Evolutionary conservation across 148 eudicot genomes (phyloP), one percentile per base, ranked within the genome.

Genomic region (Suaeda aralocaspica): DNA sequence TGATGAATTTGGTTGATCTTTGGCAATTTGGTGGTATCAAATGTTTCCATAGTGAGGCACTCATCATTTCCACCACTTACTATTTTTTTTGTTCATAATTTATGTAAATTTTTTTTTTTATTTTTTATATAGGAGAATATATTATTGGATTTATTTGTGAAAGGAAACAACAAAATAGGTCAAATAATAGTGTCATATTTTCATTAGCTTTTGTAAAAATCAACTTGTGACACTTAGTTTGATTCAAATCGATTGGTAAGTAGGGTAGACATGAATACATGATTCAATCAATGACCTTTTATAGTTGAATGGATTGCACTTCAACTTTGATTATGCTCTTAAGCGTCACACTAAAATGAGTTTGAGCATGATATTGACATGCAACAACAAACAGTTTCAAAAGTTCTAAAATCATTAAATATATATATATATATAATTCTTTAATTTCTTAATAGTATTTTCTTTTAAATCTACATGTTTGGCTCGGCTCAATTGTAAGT

Each of bases 1-100:
- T 73, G 56, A 75, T 75, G 62, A 61, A 14, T 46, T 59, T 9
- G 26, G 72, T 50, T 60, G 39, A 74, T 60, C 4, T 59, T 49
- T 1, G 28, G 22, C 60, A 48, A 59, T 36, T 74, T 67, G 66
- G 53, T 68, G 50, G 42, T 49, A 65, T 68, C 72, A 68, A 67
- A 53, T 64, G 62, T 59, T 57, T 61, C 65, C 65, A 31, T 46
- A 55, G 64, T 72, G 64, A 50, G 48, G 19, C 49, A 31, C 19
- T 59, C 51, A 70, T 28, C 50, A 55, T 39, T 55, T 53, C 41
- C 4, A 13, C 22, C 57, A 51, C 36, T 66, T 66, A 3, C 64
- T 29, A 60, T 60, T 33, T 60, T 33, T 60, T 33, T 60, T 33
- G 15, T 19, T 33, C 44, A 60, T 60, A 33, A 60, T 49, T 36